These are phyloP conservation scores for Sporobolomyces roseus DNA, from an alignment of 768 basidiomycete species.

Conservation along the genomic window DNA sequence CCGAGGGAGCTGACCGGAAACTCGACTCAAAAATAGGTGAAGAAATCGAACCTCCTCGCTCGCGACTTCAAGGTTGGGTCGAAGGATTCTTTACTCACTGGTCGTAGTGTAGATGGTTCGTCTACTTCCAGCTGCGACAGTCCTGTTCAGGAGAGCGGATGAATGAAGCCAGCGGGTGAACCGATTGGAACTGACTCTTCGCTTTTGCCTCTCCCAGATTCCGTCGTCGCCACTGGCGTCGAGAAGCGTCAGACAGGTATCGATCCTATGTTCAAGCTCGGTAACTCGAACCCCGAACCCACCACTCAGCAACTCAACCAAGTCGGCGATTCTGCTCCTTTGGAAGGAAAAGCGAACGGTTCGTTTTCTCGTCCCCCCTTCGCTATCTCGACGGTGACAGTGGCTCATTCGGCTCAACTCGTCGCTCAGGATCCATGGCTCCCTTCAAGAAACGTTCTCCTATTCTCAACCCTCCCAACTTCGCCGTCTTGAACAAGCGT, in stretches of 20 bases:
- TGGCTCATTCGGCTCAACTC: no score
- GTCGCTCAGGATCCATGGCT: slow-evolving; percentile 3
- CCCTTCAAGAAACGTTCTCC: neutral
- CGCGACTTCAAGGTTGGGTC: no score
- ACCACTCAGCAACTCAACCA: slow-evolving; percentile 1
- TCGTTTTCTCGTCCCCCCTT: neutral
- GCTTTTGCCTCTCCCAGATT: neutral
- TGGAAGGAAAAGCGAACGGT: neutral
- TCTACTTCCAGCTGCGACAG: no score
- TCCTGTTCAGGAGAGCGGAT: no score
- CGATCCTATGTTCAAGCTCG: neutral
- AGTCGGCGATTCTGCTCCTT: neutral
- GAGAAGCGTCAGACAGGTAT: neutral
- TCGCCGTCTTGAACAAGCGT: neutral
- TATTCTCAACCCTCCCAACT: neutral
- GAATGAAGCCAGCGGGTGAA: no score
- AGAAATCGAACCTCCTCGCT: no score
- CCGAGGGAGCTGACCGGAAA: no score
- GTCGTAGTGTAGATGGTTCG: no score
- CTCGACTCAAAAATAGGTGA: no score
- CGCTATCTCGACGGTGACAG: neutral
- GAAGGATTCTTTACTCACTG: no score
- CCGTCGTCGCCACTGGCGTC: neutral
- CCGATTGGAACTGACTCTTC: neutral
- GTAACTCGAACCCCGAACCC: slow-evolving; percentile 4